Conservation (phyloP, 257 asterid species). For the Solanum infundibuliforme region DNA sequence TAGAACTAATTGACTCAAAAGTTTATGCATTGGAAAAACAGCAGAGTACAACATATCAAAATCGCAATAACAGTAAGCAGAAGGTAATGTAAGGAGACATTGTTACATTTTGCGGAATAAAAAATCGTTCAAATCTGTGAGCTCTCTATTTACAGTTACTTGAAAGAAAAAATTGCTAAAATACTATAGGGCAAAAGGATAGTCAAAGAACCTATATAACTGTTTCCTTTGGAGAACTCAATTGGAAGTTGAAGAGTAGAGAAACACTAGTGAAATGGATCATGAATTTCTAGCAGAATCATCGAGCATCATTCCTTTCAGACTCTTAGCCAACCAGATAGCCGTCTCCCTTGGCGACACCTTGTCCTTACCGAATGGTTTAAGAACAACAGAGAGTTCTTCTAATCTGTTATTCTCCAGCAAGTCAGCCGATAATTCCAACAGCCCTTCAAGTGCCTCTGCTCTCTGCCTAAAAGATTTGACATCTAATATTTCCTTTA, state of each 20-base stretch:
- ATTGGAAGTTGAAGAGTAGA: neutral
- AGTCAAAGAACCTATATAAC: neutral
- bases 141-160: neutral
- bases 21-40: neutral
- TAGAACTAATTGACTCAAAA: neutral
- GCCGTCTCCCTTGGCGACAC: slow-evolving; percentile 99
- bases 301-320: slow-evolving; percentile 92
- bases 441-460: slow-evolving; percentile 89
- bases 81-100: neutral
- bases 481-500: slow-evolving; percentile 62
- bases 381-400: slow-evolving; percentile 76
- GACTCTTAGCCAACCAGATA: slow-evolving; percentile 91
- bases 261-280: slow-evolving; percentile 1
- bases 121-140: neutral
- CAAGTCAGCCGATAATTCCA: slow-evolving; percentile 94
- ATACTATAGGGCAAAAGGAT: neutral
- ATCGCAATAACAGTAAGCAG: neutral
- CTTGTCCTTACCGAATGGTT: slow-evolving; percentile 92
- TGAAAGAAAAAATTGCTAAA: neutral
- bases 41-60: neutral
- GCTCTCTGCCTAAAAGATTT: slow-evolving; percentile 86
- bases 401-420: slow-evolving; percentile 79
- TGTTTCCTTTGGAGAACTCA: neutral
- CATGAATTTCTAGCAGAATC: slow-evolving; percentile 50
- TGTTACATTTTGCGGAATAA: neutral